Base-by-base conservation (phyloP, 1,139 yeast genomes). In the Saccharomyces uvarum region DNA sequence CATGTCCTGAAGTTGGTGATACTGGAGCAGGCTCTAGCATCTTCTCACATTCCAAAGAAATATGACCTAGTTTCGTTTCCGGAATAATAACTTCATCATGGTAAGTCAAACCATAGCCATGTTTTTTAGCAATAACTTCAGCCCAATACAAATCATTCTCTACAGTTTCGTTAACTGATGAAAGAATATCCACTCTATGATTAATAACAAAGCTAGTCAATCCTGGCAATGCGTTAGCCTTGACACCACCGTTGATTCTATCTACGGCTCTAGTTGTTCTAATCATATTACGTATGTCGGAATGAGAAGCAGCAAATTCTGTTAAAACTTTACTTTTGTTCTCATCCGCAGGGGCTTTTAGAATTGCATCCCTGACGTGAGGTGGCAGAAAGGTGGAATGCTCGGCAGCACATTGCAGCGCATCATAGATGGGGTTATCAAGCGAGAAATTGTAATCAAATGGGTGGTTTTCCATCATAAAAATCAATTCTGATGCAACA, bases 221-320 rank as follows among this genome's bases (percentile, higher is more conserved):
- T 64, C 87, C 95, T 1, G 95, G 95, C 55, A 87, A 73, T 2
- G 93, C 91, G 64, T 86, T 86, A 0, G 81, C 75, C 64, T 83
- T 84, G 26, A 77, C 76, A 47, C 88, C 89, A 28, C 88, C 88
- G n/a, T 68, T 57, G 50, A 83, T 73, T 6, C 83, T 74, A 64
- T 83, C 87, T 41, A 78, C 73, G 0, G 88, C 86, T 63, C 82
- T 85, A 1, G 86, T 77, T 0, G 88, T 82, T 53, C 76, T 75
- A 48, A 82, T 74, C 29, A 77, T 68, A 58, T 73, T 80, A 49
- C 71, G 72, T 50, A 65, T 57, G 7, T 60, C 54, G 57, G 70
- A 59, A 11, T 65, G 61, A 2, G 57, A 41, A 4, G 61, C 59
- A 26, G 70, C 48, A 57, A 71, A 73, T 2, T 75, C 54, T 16